A percentile compares a stretch with the other conserved stretches of the same genome.
Evolutionary conservation across 768 basidiomycete genomes (phyloP).

Genomic region (Mycena pura): DNA sequence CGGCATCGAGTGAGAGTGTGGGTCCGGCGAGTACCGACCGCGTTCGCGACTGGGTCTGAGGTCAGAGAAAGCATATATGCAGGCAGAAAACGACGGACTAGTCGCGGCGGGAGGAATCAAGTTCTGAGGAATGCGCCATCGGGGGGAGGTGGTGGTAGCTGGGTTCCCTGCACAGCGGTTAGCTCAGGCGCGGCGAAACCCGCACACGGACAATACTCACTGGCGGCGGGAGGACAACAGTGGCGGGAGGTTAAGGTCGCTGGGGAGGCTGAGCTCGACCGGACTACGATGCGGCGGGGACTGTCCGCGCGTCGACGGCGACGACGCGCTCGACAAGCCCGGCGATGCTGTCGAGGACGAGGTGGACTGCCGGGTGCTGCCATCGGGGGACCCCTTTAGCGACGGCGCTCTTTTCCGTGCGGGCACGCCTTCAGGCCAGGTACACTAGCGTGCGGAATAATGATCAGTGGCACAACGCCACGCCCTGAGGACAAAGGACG

Average conservation of each 20-base stretch:
- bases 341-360: conserved; percentile 64
- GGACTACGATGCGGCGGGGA: conserved; percentile 65
- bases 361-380: conserved; percentile 63
- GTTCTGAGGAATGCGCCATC: conserved; percentile 15
- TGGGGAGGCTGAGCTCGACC: conserved; percentile 41
- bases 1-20: conserved; percentile 49
- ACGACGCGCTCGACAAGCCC: conserved; percentile 72
- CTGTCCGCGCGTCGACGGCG: conserved; percentile 66
- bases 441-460: conserved; percentile 58
- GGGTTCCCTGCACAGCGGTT: not conserved
- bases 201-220: conserved; percentile 36
- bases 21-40: conserved; percentile 52
- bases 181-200: not conserved
- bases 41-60: conserved; percentile 40
- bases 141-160: conserved; percentile 10
- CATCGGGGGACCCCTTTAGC: conserved; percentile 65
- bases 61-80: conserved; percentile 1
- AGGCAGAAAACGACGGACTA: conserved; percentile 17
- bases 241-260: conserved; percentile 44
- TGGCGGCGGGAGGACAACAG: conserved; percentile 48
- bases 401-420: conserved; percentile 68
- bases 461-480: conserved; percentile 5
- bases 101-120: conserved; percentile 21
- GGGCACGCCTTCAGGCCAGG: conserved; percentile 84
- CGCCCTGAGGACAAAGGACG: conserved; percentile 28